These are phyloP conservation scores for Aureobasidium uvarum DNA, from an alignment of 2,329 filamentous ascomycete genomes.

Conservation along the genomic window DNA sequence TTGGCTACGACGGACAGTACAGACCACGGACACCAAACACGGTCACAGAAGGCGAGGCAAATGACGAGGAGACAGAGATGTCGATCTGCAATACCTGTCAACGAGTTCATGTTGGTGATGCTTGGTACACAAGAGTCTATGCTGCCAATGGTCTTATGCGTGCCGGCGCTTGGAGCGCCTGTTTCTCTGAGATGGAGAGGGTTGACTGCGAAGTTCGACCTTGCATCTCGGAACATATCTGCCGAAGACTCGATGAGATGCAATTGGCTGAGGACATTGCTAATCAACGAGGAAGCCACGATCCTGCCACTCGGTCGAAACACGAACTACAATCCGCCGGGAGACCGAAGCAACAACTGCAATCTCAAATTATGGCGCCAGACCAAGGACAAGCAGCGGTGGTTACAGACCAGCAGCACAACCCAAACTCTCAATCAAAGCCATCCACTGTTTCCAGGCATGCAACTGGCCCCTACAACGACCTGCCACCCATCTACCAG, in stretches of 20 bases:
- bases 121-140: conserved; percentile 80
- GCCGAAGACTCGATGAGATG: conserved; percentile 57
- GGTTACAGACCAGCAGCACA: not conserved
- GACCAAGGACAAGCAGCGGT: not conserved
- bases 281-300: conserved; percentile 25
- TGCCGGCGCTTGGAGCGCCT: conserved; percentile 85
- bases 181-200: conserved; percentile 98
- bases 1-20: conserved; percentile 17
- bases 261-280: conserved; percentile 45
- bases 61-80: conserved; percentile 36
- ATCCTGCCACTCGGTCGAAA: not conserved
- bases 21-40: conserved; percentile 12
- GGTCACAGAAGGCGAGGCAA: conserved; percentile 24
- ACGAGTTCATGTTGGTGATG: conserved; percentile 37
- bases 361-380: not conserved
- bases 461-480: not conserved
- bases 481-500: conserved; percentile 37
- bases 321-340: not conserved
- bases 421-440: not conserved
- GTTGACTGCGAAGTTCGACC: conserved; percentile 91
- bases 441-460: not conserved
- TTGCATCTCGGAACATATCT: conserved; percentile 59
- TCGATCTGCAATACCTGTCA: conserved; percentile 44
- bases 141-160: conserved; percentile 94
- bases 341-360: not conserved